These are phyloP conservation scores for Chlorokybus atmophyticus DNA, from an alignment of 139 green algal species.

Conservation along the genomic window DNA sequence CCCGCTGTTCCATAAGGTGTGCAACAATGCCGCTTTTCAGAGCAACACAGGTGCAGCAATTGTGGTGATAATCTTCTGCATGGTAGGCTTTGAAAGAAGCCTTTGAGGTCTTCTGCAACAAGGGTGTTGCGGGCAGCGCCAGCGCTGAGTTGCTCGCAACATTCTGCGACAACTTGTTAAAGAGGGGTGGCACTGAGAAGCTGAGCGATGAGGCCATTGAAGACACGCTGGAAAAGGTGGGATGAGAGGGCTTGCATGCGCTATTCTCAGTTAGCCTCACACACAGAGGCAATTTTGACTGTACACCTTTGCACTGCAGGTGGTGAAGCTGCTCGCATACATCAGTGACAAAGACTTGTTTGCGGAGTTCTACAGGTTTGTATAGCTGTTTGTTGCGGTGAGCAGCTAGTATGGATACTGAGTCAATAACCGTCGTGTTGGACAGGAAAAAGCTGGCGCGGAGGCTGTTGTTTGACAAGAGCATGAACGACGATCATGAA, in stretches of 20 bases:
- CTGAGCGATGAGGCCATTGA: constrained; percentile 89
- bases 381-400: background rate
- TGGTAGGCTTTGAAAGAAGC: constrained; percentile 83
- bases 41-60: no score
- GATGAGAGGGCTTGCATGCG: background rate
- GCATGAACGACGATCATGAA: constrained; percentile 84
- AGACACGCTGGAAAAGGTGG: constrained; percentile 79
- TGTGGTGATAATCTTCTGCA: no score
- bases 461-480: constrained; percentile 68
- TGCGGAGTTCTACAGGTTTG: constrained; percentile 80
- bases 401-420: no score
- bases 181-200: constrained; percentile 82
- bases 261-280: background rate
- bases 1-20: constrained; percentile 83
- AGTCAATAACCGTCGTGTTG: no score
- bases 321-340: constrained; percentile 94
- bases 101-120: constrained; percentile 98
- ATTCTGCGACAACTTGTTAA: constrained; percentile 94
- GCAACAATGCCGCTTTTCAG: no score
- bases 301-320: constrained; percentile 25
- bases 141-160: constrained; percentile 90
- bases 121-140: constrained; percentile 63
- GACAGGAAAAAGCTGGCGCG: constrained; percentile 68
- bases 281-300: no score
- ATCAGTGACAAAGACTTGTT: constrained; percentile 89